Conservation (phyloP, 208 protist genomes). For the Leishmania braziliensis region DNA sequence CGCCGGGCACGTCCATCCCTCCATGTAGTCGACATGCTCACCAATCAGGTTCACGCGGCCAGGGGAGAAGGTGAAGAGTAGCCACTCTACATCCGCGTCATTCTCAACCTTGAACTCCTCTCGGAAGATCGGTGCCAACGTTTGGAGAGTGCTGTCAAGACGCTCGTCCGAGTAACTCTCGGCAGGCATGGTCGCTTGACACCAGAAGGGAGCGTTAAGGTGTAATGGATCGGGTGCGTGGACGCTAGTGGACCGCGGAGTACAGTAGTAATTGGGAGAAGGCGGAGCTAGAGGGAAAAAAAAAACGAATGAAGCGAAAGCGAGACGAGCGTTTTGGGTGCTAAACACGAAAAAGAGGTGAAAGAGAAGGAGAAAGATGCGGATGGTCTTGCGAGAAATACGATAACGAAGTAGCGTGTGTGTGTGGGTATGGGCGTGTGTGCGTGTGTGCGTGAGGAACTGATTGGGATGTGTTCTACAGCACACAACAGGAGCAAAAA, state of each 20-base stretch:
- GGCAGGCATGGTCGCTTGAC: constrained; percentile 27
- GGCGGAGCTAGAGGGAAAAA: background rate
- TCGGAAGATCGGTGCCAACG: constrained; percentile 54
- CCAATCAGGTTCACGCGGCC: constrained; percentile 92
- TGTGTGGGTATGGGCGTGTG: background rate
- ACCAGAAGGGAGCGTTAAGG: background rate
- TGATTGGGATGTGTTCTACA: background rate
- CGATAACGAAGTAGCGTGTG: background rate
- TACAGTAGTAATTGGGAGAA: background rate
- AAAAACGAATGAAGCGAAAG: background rate
- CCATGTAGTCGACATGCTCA: constrained; percentile 92
- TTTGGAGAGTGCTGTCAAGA: constrained; percentile 44
- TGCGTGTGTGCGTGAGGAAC: background rate
- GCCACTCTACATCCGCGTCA: constrained; percentile 69
- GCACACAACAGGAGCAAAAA: background rate
- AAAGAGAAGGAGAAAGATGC: background rate
- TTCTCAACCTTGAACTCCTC: constrained; percentile 53
- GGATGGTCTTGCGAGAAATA: background rate
- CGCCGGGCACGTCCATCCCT: constrained; percentile 78
- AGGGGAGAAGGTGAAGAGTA: constrained; percentile 78
- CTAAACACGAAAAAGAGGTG: background rate
- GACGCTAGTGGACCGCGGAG: background rate
- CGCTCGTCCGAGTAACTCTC: constrained; percentile 55
- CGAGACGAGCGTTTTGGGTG: background rate
- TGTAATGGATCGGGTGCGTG: too few species aligned